Conservation (phyloP, 108 stramenopile species). For the Aurantiochytrium sp. region DNA sequence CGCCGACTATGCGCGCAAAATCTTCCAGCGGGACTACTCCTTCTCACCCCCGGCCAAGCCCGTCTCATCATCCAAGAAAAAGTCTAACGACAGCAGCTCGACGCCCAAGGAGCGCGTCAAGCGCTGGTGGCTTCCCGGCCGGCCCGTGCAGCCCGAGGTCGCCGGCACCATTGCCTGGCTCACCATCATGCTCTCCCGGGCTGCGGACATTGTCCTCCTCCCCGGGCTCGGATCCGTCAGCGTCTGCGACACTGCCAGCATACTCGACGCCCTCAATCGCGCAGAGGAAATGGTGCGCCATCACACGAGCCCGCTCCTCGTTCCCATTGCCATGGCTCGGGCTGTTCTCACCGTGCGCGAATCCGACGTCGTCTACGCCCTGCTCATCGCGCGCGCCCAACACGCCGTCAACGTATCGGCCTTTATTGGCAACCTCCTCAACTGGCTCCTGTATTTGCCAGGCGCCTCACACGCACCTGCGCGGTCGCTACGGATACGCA, state of each 20-base stretch:
- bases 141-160: background rate
- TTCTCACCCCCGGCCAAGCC: background rate
- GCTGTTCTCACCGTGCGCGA: background rate
- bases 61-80: background rate
- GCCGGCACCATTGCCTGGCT: background rate
- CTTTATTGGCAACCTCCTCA: background rate
- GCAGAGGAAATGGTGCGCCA: constrained; percentile 30
- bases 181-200: background rate
- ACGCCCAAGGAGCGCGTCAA: background rate
- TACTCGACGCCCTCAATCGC: background rate
- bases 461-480: background rate
- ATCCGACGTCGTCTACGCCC: background rate
- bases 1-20: background rate
- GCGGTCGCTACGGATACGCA: background rate
- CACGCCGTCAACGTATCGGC: background rate
- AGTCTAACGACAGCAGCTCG: background rate
- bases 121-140: background rate
- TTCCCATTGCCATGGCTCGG: background rate
- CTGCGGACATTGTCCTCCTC: background rate
- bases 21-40: background rate
- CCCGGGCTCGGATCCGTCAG: background rate
- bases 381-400: background rate
- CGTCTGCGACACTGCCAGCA: background rate
- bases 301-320: background rate
- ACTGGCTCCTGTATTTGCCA: background rate